These are phyloP conservation scores for Prunus armeniaca DNA, from an alignment of 306 rosid species.

Conservation along the genomic window DNA sequence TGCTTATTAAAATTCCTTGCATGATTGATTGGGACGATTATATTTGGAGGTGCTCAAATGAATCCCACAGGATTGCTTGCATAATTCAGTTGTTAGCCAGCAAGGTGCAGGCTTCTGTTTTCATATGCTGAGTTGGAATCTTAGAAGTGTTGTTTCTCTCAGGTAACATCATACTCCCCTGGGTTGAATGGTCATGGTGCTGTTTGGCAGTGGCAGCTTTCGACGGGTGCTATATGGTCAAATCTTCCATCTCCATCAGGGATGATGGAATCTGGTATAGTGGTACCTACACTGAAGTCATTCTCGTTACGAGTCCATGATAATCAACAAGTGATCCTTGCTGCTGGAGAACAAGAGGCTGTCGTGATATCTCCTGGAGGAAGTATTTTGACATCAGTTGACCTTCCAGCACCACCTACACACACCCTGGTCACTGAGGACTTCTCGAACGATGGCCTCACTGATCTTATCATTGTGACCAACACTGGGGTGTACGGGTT, in stretches of 20 bases:
- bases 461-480: conserved; percentile 83
- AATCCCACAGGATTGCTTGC: not conserved
- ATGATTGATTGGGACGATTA: not conserved
- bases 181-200: conserved; percentile 91
- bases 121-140: conserved; percentile 13
- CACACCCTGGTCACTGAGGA: conserved; percentile 76
- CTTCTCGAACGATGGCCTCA: conserved; percentile 93
- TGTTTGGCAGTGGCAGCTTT: conserved; percentile 89
- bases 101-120: not conserved
- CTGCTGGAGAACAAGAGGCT: conserved; percentile 98
- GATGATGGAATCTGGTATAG: conserved; percentile 79
- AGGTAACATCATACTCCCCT: conserved; percentile 95
- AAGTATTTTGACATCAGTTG: conserved; percentile 58
- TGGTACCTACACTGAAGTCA: conserved; percentile 86
- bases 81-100: not conserved
- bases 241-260: conserved; percentile 96
- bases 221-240: conserved; percentile 90
- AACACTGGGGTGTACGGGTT: conserved; percentile 84
- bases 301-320: conserved; percentile 60
- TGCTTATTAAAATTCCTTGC: not conserved
- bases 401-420: conserved; percentile 84
- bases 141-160: conserved; percentile 20
- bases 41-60: not conserved
- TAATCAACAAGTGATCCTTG: conserved; percentile 73
- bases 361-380: conserved; percentile 86